A percentile compares a stretch with the other conserved stretches of the same genome.
phyloP scores from a whole-genome alignment of 495 filamentous ascomycete genomes.

The Neurospora sp. region DNA sequence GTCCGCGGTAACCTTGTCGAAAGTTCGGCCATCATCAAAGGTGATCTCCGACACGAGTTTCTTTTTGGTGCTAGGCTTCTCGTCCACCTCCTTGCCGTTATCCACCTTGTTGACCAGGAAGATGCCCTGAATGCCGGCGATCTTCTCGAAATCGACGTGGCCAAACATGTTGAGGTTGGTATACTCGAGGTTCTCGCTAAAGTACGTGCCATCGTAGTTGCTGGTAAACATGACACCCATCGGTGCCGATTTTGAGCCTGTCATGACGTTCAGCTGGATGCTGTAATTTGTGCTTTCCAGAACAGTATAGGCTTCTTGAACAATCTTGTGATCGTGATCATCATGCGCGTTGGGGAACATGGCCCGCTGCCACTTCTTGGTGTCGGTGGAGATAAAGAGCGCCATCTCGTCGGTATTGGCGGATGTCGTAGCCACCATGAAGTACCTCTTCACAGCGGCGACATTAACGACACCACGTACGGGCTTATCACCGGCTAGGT shows the following conservation, averaged over 20 bases:
- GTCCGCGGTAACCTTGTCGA: conserved; percentile 39
- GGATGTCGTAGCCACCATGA: conserved; percentile 73
- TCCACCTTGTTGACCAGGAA: conserved; percentile 81
- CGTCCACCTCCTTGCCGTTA: conserved; percentile 69
- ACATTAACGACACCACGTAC: conserved; percentile 67
- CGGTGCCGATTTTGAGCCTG: conserved; percentile 44
- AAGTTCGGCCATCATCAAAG: conserved; percentile 86
- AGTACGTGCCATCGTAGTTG: conserved; percentile 94
- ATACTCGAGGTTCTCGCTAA: conserved; percentile 78
- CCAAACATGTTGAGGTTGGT: conserved; percentile 69
- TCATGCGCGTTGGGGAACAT: conserved; percentile 50
- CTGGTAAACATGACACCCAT: conserved; percentile 87
- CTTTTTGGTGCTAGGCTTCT: conserved; percentile 41
- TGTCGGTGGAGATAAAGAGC: conserved; percentile 70
- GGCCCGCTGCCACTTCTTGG: conserved; percentile 80
- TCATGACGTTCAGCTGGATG: conserved; percentile 90
- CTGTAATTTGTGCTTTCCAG: conserved; percentile 94
- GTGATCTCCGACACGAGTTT: conserved; percentile 70
- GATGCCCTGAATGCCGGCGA: conserved; percentile 81
- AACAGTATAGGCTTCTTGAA: conserved; percentile 83
- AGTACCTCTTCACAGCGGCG: conserved; percentile 69
- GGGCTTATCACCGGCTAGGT: conserved; percentile 58
- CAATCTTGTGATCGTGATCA: conserved; percentile 54
- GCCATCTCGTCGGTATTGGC: conserved; percentile 79
- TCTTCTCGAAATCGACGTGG: conserved; percentile 87